A percentile compares a stretch with the other conserved stretches of the same genome.
These are phyloP conservation scores for Tolypocladium sp. DNA, from an alignment of 2,329 filamentous ascomycete genomes.

Conservation along the genomic window DNA sequence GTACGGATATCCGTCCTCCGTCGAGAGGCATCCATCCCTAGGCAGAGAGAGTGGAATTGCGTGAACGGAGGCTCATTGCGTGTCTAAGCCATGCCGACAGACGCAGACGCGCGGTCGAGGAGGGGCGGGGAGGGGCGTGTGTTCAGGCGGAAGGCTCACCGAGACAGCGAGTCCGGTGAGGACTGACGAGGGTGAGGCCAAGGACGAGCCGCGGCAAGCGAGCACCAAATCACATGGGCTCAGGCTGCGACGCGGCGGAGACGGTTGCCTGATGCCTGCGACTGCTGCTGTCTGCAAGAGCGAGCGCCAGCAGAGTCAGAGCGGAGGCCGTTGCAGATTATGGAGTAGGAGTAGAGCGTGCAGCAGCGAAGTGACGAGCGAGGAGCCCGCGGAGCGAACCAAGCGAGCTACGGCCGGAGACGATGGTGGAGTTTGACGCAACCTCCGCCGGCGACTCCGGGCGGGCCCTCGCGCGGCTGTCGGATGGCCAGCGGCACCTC, in stretches of 20 bases:
- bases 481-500: neutral
- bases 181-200: neutral
- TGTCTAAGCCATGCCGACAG: neutral
- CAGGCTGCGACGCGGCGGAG: neutral
- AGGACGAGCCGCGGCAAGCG: neutral
- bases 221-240: neutral
- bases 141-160: neutral
- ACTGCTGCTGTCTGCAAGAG: neutral
- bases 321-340: neutral
- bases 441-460: conserved; percentile 16
- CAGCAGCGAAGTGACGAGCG: neutral
- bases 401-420: neutral
- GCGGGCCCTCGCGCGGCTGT: neutral
- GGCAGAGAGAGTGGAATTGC: neutral
- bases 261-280: neutral
- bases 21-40: neutral
- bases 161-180: neutral
- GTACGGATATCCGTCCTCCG: neutral
- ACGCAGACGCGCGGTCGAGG: neutral
- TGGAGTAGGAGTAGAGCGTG: neutral
- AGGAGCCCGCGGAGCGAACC: neutral
- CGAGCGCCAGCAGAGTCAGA: neutral
- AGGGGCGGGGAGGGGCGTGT: neutral
- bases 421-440: neutral
- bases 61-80: neutral